Percentiles rank a stretch among this genome's conserved stretches.
Conservation (phyloP, 305 asterid genomes). For the Plantago coronopus region DNA sequence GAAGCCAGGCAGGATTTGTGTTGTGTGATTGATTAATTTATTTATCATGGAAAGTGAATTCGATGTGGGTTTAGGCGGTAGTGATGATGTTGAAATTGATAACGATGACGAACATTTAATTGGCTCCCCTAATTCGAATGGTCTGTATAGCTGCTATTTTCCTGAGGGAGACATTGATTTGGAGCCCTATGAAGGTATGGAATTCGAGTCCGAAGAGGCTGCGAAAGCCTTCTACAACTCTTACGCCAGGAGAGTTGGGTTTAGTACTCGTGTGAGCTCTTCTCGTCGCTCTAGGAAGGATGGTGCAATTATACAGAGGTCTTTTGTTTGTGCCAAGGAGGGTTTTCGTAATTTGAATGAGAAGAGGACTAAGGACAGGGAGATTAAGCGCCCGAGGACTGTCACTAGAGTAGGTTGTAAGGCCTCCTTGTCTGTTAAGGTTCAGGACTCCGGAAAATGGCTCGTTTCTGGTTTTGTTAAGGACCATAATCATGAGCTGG, state of each 20-base stretch:
- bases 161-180: conserved; percentile 77
- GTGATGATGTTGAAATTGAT: conserved; percentile 63
- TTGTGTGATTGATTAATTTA: background rate
- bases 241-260: conserved; percentile 83
- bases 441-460: conserved; percentile 91
- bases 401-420: conserved; percentile 94
- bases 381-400: conserved; percentile 78
- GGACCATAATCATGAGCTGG: conserved; percentile 87
- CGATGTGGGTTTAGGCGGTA: conserved; percentile 72
- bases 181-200: conserved; percentile 91
- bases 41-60: conserved; percentile 69
- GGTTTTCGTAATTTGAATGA: conserved; percentile 90
- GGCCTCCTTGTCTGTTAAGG: conserved; percentile 79
- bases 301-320: conserved; percentile 94
- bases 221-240: conserved; percentile 92
- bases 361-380: conserved; percentile 84
- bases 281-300: conserved; percentile 93
- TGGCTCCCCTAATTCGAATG: conserved; percentile 32
- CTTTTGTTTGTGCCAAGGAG: conserved; percentile 91
- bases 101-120: conserved; percentile 45
- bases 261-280: conserved; percentile 93
- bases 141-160: conserved; percentile 37
- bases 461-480: conserved; percentile 60
- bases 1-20: too few species aligned
- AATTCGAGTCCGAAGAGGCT: conserved; percentile 93